Evolutionary conservation across 179 eudicot species (phyloP), one percentile per base, ranked within the genome.

Genomic region (Silene noctiflora): DNA sequence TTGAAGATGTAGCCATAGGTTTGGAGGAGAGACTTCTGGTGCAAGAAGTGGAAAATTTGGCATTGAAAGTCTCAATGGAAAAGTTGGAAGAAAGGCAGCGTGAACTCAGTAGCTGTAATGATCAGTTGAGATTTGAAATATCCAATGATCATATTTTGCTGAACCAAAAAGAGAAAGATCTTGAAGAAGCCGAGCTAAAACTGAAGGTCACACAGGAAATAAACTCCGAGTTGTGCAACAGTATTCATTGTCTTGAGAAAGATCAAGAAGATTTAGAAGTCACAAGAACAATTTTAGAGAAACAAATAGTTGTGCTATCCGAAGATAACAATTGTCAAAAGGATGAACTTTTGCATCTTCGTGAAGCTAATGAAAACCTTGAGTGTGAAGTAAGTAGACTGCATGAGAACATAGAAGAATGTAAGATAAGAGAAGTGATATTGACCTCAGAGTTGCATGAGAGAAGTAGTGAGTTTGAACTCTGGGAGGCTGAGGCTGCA

Each of bases 401-500:
- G 74, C 85, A 68, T 70, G 91, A 87, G 78, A 91, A 93, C 78
- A 63, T 89, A 46, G 93, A 90, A 77, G 98, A 87, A 60, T 81
- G 77, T 39, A 86, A 76, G 69, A 85, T 83, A 59, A 83, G 85
- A 81, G 97, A 93, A 83, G 94, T 88, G 78, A 81, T 84, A 62
- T 84, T 91, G 81, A 79, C 81, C 62, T 88, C 87, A 1, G 96
- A 95, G 86, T 86, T 95, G 61, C 86, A 86, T 53, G 96, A 90
- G 81, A 87, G 84, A 68, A 86, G 85, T 82, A 82, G 86, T 69
- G 98, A 91, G 79, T 91, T 84, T 83, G 92, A 93, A 82, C 84
- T 95, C 20, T 93, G 97, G 93, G 99, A 95, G 65, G 89, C 92
- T 48, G 99, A 95, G 78, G 99, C 99, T 33, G 75, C 94, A 25